Conservation (phyloP, 2,329 filamentous ascomycete species). For the Teratosphaeriaceae sp. region DNA sequence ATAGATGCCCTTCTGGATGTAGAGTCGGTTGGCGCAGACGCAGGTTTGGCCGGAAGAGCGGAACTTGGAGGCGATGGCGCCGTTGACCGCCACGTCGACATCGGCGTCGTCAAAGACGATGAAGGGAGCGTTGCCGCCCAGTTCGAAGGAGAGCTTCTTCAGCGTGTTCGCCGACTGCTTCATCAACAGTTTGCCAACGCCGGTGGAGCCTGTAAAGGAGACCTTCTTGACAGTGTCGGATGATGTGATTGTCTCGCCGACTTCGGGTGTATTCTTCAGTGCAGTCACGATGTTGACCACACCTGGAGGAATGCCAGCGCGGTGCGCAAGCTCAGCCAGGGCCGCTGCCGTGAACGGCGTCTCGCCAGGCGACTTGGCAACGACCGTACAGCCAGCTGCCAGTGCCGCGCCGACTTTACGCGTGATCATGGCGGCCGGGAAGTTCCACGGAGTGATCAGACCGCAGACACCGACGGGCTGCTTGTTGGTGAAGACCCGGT, state of each 20-base stretch:
- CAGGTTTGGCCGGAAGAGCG: constrained; percentile 93
- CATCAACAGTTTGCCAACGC: constrained; percentile 72
- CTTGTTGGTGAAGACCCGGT: constrained; percentile 71
- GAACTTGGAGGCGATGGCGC: constrained; percentile 85
- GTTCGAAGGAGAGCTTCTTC: constrained; percentile 84
- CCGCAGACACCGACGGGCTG: constrained; percentile 81
- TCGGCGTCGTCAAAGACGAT: constrained; percentile 95
- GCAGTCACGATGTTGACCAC: constrained; percentile 87
- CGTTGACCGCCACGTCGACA: constrained; percentile 73
- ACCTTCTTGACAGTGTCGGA: constrained; percentile 76
- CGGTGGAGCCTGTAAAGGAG: constrained; percentile 78
- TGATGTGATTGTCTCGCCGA: constrained; percentile 72
- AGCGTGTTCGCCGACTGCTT: constrained; percentile 75
- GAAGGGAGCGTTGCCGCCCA: constrained; percentile 91
- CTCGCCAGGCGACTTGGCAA: constrained; percentile 85
- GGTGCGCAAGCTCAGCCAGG: constrained; percentile 74
- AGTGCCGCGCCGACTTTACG: constrained; percentile 55
- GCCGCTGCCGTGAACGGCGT: constrained; percentile 89
- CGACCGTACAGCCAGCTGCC: constrained; percentile 91
- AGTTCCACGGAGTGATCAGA: constrained; percentile 86
- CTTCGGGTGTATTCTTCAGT: constrained; percentile 67
- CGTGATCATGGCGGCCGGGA: constrained; percentile 47
- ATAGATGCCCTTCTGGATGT: constrained; percentile 71
- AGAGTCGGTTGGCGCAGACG: constrained; percentile 71
- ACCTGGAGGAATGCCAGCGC: constrained; percentile 83